Conservation (phyloP, 306 rosid genomes). For the Calophaca sinica region DNA sequence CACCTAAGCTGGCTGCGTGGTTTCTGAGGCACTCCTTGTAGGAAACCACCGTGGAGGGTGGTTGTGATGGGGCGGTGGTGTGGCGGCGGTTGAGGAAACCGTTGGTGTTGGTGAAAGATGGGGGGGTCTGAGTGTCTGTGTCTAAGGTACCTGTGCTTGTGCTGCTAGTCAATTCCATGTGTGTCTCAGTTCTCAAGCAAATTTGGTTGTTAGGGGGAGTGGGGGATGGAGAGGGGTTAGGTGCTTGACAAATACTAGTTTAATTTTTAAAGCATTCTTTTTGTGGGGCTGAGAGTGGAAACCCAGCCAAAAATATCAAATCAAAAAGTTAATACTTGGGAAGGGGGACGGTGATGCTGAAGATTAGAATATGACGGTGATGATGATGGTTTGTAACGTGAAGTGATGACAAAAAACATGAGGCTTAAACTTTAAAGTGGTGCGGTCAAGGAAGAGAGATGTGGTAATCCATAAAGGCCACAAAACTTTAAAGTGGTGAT, state of each 20-base stretch:
- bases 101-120: conserved; percentile 46
- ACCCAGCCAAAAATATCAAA: no score
- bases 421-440: background rate
- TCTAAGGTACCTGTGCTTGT: conserved; percentile 39
- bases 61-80: conserved; percentile 13
- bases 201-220: background rate
- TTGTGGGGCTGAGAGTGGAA: background rate
- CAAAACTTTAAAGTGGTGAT: no score
- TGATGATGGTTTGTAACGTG: conserved; percentile 46
- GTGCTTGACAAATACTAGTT: conserved; percentile 41
- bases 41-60: conserved; percentile 29
- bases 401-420: background rate
- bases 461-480: no score
- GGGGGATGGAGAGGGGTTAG: conserved; percentile 14
- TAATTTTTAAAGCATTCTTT: background rate
- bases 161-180: conserved; percentile 56
- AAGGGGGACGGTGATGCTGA: conserved; percentile 36
- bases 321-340: conserved; percentile 21
- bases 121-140: conserved; percentile 50
- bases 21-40: conserved; percentile 85
- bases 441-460: no score
- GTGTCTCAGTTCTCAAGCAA: no score
- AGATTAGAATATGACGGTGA: conserved; percentile 32
- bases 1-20: conserved; percentile 84
- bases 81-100: conserved; percentile 46